Base-by-base conservation (phyloP, 805 yeast species). In the Saturnispora galanensis region DNA sequence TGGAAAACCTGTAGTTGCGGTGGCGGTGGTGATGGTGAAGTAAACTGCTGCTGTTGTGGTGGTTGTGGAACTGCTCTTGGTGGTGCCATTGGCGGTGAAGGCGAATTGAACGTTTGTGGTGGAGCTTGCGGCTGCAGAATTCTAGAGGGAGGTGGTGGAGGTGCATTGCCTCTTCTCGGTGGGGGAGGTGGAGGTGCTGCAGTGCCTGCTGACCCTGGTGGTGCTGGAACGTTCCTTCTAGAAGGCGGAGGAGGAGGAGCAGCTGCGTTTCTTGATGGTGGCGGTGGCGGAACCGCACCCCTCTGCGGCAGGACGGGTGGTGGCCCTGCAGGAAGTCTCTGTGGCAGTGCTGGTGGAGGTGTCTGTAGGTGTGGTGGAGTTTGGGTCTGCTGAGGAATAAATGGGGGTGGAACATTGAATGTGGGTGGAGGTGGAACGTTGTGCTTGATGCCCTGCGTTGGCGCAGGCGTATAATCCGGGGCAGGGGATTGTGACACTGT, bases 231-330 rank as follows among this genome's bases (percentile, higher is more conserved):
- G 17, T 17, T 17, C 30, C 15, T 46, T 44, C 60, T 65, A 4
- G 73, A 64, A 10, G 73, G 69, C 29, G 67, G 69, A n/a, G 70
- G 73, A 29, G 70, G 74, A n/a, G 69, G 70, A 18, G 68, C 71
- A 38, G 65, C 64, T 17, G 61, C 57, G 41, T 55, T 51, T 38
- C 59, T 52, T 36, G 68, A 64, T 11, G 57, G 56, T 5, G 63
- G 61, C 9, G 58, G 61, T 4, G 63, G 53, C 12, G 59, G 57
- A 33, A 50, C 49, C 18, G 47, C 32, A 10, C 46, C 46, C 33
- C 58, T 47, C n/a, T 53, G 50, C 0, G 59, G 60, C 26, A 59
- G 56, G 3, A 29, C 38, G 4, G 58, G 52, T 12, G 56, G 55
- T 1, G 56, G 53, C 4, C 31, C 48, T 15, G 26, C 26, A 21